phyloP scores from a whole-genome alignment of 202 grass and related monocot species.

The Eragrostis tef region DNA sequence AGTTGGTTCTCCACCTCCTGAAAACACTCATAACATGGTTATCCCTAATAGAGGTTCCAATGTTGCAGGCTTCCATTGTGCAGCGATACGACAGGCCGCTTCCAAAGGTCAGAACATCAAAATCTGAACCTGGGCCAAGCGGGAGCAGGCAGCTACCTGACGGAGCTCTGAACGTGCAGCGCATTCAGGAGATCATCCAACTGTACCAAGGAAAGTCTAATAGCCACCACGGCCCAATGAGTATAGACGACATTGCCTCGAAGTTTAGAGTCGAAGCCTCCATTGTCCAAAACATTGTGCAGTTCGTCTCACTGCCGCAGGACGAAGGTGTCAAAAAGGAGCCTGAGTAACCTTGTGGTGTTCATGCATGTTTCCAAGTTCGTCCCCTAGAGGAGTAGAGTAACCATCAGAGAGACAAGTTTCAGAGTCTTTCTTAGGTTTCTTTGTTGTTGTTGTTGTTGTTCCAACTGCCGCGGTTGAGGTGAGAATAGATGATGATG shows the following conservation, averaged over 20 bases:
- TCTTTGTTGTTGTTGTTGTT: constrained; percentile 44
- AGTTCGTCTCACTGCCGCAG: constrained; percentile 71
- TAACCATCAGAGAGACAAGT: constrained; percentile 8
- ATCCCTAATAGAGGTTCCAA: neutral
- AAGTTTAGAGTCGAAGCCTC: constrained; percentile 71
- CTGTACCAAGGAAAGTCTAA: constrained; percentile 76
- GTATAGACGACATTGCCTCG: constrained; percentile 62
- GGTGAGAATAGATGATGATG: neutral
- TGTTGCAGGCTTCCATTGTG: constrained; percentile 68
- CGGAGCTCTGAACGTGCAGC: constrained; percentile 67
- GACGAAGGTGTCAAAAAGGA: constrained; percentile 54
- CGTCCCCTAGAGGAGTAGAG: neutral
- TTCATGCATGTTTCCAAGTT: constrained; percentile 9
- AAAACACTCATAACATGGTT: too few species aligned
- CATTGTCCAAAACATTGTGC: constrained; percentile 66
- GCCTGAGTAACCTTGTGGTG: neutral
- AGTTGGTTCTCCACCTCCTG: neutral
- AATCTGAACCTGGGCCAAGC: constrained; percentile 37
- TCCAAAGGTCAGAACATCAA: constrained; percentile 77
- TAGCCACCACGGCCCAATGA: constrained; percentile 55
- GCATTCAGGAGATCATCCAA: constrained; percentile 78
- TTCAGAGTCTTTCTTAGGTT: constrained; percentile 27
- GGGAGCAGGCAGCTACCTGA: constrained; percentile 55
- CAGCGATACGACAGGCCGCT: constrained; percentile 63
- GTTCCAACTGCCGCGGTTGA: constrained; percentile 1